Evolutionary conservation across 306 rosid species (phyloP), one percentile per base, ranked within the genome.

Genomic region (Acacia confusa): DNA sequence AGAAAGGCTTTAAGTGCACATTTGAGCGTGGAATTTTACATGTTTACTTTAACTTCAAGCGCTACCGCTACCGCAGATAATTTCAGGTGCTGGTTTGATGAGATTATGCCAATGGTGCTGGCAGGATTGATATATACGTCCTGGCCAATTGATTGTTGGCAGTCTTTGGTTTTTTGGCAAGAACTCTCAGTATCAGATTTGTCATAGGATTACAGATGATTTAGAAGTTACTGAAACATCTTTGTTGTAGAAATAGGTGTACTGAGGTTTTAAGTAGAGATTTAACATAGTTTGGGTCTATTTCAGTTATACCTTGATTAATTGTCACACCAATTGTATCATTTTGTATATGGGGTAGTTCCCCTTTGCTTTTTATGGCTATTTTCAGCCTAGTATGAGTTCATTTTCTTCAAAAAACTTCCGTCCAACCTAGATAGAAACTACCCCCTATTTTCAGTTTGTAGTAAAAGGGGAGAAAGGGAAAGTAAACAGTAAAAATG

Each of bases 11-110:
- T 9, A 93, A 91, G 81, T 95, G 95, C 88, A 93, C 93, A 0
- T 95, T 93, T 74, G 99, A 95, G 71, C 94, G 97, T 20, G 97
- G 97, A 72, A 93, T 95, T 85, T 78, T 95, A 65, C 97, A 95
- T 0, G 94, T 93, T 7, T 95, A 95, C 84, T 95, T 95, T 83
- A 93, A 95, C 85, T 93, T 93, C 86, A 95, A 92, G 73, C 95
- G 97, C 66, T 71, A 91, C 79, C 95, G 97, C 69, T 95, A 93
- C 83, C 91, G 97, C 14, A 82, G 99, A 86, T 95, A 85, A 79
- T 73, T 69, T 78, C 81, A 34, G 79, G 50, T 73, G 34, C 47
- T 72, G 66, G 66, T 32, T 60, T 68, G 22, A 50, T 83, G 63
- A 34, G 69, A 74, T 74, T 28, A n/a, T 55, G 30, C 12, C 12